Evolutionary conservation across 441 rosid species (phyloP), one percentile per base, ranked within the genome.

Genomic region (Geranium incanum): DNA sequence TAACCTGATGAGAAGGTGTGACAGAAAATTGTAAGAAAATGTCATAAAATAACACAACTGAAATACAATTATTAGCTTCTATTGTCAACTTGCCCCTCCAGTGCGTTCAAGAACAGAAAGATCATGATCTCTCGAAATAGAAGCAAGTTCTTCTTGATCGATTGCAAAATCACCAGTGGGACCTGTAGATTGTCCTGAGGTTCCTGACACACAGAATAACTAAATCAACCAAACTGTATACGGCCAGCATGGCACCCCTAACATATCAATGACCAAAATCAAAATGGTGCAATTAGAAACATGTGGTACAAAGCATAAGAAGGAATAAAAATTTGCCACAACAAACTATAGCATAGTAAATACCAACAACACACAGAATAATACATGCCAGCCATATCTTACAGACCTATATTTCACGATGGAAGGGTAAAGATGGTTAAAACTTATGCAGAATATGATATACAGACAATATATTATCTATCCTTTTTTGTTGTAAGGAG

Each of bases 81-180:
- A 63, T 71, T 43, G 71, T 72, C 67, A 67, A 82, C 84, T 76
- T 81, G 83, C 99, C 89, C 97, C 92, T 65, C 99, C 97, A 80
- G 79, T 71, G 74, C 73, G 84, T 78, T 78, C 85, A 69, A 94
- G 78, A 76, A 84, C 76, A 80, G 70, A 52, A 77, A 81, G n/a
- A 73, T 86, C 81, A 72, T 77, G 91, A 83, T 94, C 97, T 79
- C 92, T 90, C 67, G 97, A 83, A 79, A 92, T 79, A 7, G 85
- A 67, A 38, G 84, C 78, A 76, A 94, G 92, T 72, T 86, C 84
- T 41, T 87, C 96, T 57, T 78, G 94, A 68, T 77, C 82, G 71
- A 94, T 78, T 68, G 78, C 79, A 81, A 89, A 94, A 78, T 92
- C 90, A 72, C 84, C 80, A 9, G 0, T 36, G 11, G 91, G 84